Base-by-base conservation (phyloP, 1,284 basidiomycete species). In the Testicularia cyperi region DNA sequence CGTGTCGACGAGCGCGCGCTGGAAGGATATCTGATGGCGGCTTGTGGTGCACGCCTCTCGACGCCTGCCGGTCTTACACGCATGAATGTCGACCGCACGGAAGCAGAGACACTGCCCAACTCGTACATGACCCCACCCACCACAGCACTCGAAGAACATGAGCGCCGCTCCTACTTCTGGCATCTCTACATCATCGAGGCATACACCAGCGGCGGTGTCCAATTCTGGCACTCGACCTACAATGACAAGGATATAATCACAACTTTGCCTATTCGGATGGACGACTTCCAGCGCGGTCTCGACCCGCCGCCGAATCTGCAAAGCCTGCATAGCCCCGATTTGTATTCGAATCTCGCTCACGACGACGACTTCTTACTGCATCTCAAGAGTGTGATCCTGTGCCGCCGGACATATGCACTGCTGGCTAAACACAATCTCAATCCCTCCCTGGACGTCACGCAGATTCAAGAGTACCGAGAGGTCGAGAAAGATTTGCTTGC, bases 331-430 rank as follows among this genome's bases (percentile, higher is more conserved):
- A 37, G 38, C 19, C 28, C 28, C 8, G 51, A 54, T 21, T 38
- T 54, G 22, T 54, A 49, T 29, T 20, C 24, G 8, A 54, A 34
- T 41, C 38, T 40, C 28, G 31, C 23, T 29, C 29, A 54, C 32
- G 33, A 42, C 33, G 51, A 54, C 28, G 51, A 54, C n/a, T 54
- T 54, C 19, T 27, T 29, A 16, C 33, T 54, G 33, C 51, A 48
- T 28, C 25, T 54, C 36, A 54, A 54, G 44, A 22, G 31, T 8
- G 32, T 14, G 32, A 10, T 34, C 7, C 30, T 33, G 24, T 29
- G 28, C 35, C 28, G 39, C 16, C 26, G 35, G 14, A 19, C 28
- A 8, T 40, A 40, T 23, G 14, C 9, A 15, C 13, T 40, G 25
- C 6, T 40, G 9, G 20, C 19, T 9, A 35, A 15, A 15, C 30